phyloP scores from a whole-genome alignment of 2,329 filamentous ascomycete species.

The Corynespora cassiicola region DNA sequence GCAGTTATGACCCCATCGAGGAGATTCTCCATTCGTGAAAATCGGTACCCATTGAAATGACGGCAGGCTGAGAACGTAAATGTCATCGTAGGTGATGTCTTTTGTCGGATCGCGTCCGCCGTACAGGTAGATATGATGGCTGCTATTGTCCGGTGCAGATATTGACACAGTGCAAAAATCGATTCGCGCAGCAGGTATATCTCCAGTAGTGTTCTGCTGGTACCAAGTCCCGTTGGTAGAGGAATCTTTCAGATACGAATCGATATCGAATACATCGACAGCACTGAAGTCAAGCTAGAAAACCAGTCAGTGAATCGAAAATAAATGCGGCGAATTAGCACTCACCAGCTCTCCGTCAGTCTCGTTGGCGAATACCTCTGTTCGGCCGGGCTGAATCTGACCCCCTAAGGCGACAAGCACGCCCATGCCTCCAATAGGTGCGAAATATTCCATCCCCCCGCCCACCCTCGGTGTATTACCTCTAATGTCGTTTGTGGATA shows the following conservation, averaged over 20 bases:
- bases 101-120: conserved; percentile 52
- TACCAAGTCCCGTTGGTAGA: conserved; percentile 49
- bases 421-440: conserved; percentile 43
- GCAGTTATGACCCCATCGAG: conserved; percentile 47
- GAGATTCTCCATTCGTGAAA: conserved; percentile 34
- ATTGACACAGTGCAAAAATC: conserved; percentile 53
- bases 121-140: conserved; percentile 57
- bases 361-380: conserved; percentile 9
- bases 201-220: conserved; percentile 49
- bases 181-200: conserved; percentile 49
- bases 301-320: conserved; percentile 12
- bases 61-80: conserved; percentile 53
- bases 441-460: conserved; percentile 47
- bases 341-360: conserved; percentile 34
- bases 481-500: conserved; percentile 43
- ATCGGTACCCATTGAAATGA: conserved; percentile 52
- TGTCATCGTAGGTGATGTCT: conserved; percentile 47
- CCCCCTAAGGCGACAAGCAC: conserved; percentile 50
- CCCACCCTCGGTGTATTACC: conserved; percentile 40
- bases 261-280: conserved; percentile 51
- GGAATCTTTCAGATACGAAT: conserved; percentile 35
- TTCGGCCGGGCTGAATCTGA: conserved; percentile 20
- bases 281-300: conserved; percentile 18
- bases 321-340: conserved; percentile 9
- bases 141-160: conserved; percentile 53